Conservation (phyloP, 2,329 filamentous ascomycete species). For the Aspergillus caelatus region DNA sequence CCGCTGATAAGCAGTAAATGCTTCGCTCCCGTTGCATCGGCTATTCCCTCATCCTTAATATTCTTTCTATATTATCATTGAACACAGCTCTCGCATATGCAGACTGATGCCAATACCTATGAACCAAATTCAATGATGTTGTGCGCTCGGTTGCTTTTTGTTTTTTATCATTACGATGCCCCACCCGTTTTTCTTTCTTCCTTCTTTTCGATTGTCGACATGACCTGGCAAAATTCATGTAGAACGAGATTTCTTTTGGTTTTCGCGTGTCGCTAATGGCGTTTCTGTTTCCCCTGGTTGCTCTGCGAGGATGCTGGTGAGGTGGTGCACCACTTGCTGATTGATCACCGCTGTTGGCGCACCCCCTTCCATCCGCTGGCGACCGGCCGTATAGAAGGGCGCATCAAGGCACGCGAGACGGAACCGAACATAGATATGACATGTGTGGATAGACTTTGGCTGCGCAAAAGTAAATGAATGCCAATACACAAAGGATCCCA, state of each 20-base stretch:
- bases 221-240: conserved; percentile 16
- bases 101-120: conserved; percentile 27
- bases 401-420: background rate
- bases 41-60: background rate
- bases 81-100: conserved; percentile 16
- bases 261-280: background rate
- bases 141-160: conserved; percentile 13
- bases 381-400: background rate
- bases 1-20: conserved; percentile 41
- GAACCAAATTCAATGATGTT: conserved; percentile 26
- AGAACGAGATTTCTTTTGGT: conserved; percentile 11
- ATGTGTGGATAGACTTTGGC: conserved; percentile 17
- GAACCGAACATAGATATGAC: conserved; percentile 14
- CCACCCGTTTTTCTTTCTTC: conserved; percentile 6
- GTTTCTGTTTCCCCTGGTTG: background rate
- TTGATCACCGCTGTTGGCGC: background rate
- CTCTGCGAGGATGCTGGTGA: background rate
- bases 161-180: conserved; percentile 9
- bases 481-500: conserved; percentile 9
- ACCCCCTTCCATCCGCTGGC: background rate
- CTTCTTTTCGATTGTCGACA: conserved; percentile 9
- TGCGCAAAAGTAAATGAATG: conserved; percentile 18
- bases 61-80: conserved; percentile 13
- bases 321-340: background rate
- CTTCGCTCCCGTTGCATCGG: background rate